A percentile compares a stretch with the other conserved stretches of the same genome.
Evolutionary conservation across 306 rosid genomes (phyloP).

Genomic region (Begonia masoniana): DNA sequence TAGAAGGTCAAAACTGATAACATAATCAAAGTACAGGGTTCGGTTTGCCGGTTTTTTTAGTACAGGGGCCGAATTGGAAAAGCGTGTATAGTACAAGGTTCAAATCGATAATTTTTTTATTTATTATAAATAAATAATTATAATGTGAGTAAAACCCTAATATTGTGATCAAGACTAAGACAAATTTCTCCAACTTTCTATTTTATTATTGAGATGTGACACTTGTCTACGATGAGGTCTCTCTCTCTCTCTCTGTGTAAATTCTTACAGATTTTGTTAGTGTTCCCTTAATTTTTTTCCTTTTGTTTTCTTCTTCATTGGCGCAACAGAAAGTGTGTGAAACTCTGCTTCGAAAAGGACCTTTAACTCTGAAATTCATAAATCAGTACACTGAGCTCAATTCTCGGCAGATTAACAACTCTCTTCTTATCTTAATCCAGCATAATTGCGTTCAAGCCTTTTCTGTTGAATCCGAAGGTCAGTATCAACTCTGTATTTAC

Average conservation of each 20-base stretch:
- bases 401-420: constrained; percentile 50
- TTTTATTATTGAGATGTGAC: no score
- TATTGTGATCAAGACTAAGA: no score
- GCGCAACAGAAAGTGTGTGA: constrained; percentile 67
- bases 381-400: constrained; percentile 52
- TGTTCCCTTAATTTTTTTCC: background rate
- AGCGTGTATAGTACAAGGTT: no score
- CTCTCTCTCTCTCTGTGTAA: constrained; percentile 1
- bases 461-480: constrained; percentile 11
- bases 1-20: no score
- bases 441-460: constrained; percentile 81
- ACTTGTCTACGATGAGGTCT: no score
- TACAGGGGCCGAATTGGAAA: no score
- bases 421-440: constrained; percentile 73
- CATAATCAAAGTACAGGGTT: no score
- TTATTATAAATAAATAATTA: no score
- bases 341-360: constrained; percentile 39
- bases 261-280: background rate
- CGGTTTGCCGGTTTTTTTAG: no score
- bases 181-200: no score
- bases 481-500: background rate
- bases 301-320: background rate
- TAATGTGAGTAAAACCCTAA: no score
- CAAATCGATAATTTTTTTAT: no score
- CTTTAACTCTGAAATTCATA: constrained; percentile 28